Evolutionary conservation across 2,329 filamentous ascomycete species (phyloP).

Genomic region (Hypoxylon sp.): DNA sequence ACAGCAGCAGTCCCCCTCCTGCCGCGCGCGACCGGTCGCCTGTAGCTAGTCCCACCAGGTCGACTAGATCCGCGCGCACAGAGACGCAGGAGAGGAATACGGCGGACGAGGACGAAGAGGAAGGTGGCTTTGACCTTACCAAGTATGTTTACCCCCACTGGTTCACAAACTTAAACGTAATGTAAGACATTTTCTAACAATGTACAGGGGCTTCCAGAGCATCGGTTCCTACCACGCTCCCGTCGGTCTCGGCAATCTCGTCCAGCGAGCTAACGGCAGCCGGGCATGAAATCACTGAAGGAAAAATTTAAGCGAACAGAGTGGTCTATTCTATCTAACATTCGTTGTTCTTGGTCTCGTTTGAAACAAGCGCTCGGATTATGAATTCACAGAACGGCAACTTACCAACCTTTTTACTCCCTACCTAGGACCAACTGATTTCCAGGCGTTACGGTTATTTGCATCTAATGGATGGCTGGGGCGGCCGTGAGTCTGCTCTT

Average conservation of each 20-base stretch:
- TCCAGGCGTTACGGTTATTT: not conserved
- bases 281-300: slow-evolving; percentile 13
- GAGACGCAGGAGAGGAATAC: slow-evolving; percentile 50
- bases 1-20: slow-evolving; percentile 73
- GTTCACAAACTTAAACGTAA: not conserved
- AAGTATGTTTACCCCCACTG: slow-evolving; percentile 62
- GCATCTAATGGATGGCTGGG: not conserved
- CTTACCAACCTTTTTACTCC: not conserved
- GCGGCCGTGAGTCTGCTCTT: not conserved
- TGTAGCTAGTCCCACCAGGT: slow-evolving; percentile 66
- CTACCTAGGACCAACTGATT: not conserved
- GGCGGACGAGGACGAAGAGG: slow-evolving; percentile 57
- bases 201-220: slow-evolving; percentile 72
- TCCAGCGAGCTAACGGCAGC: slow-evolving; percentile 39
- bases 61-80: slow-evolving; percentile 57
- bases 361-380: not conserved
- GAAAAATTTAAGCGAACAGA: not conserved
- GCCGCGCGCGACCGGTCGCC: slow-evolving; percentile 64
- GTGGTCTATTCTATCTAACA: not conserved
- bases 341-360: not conserved
- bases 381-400: not conserved
- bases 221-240: slow-evolving; percentile 73
- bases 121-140: slow-evolving; percentile 71
- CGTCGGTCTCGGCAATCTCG: slow-evolving; percentile 29
- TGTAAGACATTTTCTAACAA: slow-evolving; percentile 49